These are phyloP conservation scores for Myxozyma kluyveri DNA, from an alignment of 805 yeast genomes.

Conservation along the genomic window DNA sequence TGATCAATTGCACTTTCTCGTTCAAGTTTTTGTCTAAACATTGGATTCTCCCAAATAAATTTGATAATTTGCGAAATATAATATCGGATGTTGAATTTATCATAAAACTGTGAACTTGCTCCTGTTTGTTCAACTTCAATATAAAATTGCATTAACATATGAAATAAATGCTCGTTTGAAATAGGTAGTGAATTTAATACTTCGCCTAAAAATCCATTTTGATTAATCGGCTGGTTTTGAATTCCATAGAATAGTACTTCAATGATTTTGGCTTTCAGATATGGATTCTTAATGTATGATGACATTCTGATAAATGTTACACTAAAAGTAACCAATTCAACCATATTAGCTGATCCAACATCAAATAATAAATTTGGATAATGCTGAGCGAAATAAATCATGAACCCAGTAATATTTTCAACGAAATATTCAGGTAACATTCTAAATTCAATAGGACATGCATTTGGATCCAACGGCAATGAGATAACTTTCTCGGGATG, in stretches of 20 bases:
- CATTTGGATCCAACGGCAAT: slow-evolving; percentile 63
- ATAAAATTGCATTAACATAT: slow-evolving; percentile 82
- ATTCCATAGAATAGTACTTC: slow-evolving; percentile 75
- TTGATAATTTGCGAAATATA: slow-evolving; percentile 81
- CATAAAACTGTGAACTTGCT: slow-evolving; percentile 90
- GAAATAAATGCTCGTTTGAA: slow-evolving; percentile 65
- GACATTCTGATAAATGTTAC: slow-evolving; percentile 71
- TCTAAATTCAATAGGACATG: slow-evolving; percentile 50
- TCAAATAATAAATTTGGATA: slow-evolving; percentile 54
- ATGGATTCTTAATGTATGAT: slow-evolving; percentile 77
- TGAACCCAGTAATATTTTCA: slow-evolving; percentile 75
- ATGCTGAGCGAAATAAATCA: slow-evolving; percentile 57
- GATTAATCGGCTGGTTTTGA: slow-evolving; percentile 47
- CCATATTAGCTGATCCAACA: slow-evolving; percentile 15
- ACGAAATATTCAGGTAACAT: slow-evolving; percentile 81
- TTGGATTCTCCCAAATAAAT: slow-evolving; percentile 72
- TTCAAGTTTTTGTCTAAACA: slow-evolving; percentile 66
- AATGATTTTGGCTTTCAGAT: slow-evolving; percentile 78
- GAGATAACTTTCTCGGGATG: slow-evolving; percentile 54
- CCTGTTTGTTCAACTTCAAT: slow-evolving; percentile 97
- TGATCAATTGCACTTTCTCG: slow-evolving; percentile 64
- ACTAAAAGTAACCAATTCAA: slow-evolving; percentile 63
- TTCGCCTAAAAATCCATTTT: slow-evolving; percentile 64
- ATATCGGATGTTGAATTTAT: slow-evolving; percentile 87
- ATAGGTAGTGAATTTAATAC: slow-evolving; percentile 62